Conservation (phyloP, 345 rosid species). For the Raphanus sativus region DNA sequence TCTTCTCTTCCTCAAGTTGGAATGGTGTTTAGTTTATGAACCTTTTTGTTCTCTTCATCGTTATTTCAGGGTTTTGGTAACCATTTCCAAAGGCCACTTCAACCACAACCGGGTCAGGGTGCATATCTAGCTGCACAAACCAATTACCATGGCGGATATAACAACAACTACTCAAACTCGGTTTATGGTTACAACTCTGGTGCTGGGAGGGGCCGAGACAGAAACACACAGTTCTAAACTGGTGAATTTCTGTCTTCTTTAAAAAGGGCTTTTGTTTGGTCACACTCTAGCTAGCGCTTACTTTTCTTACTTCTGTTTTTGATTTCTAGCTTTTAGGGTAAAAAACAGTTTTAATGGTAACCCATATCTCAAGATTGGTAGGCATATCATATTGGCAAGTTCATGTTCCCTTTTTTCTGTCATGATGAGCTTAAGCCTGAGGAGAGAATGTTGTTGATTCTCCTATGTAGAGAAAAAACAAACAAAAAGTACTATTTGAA, state of each 20-base stretch:
- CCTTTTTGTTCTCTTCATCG: not conserved
- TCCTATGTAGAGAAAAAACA: conserved; percentile 14
- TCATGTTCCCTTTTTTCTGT: conserved; percentile 6
- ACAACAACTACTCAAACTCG: conserved; percentile 18
- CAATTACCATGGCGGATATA: conserved; percentile 29
- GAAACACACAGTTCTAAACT: conserved; percentile 34
- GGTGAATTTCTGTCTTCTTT: not conserved
- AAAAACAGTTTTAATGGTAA: not conserved
- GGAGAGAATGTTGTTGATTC: conserved; percentile 26
- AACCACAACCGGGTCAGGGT: conserved; percentile 38
- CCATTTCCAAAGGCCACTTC: conserved; percentile 27
- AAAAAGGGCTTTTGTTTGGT: not conserved
- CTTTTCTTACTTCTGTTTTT: not conserved
- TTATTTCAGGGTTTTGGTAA: conserved; percentile 35
- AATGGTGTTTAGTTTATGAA: not conserved
- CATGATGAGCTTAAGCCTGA: conserved; percentile 22
- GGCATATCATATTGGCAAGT: conserved; percentile 26
- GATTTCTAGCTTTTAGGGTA: not conserved
- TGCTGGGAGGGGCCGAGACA: conserved; percentile 33
- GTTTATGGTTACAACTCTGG: conserved; percentile 28
- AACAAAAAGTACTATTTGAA: conserved; percentile 6
- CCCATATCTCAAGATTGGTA: not conserved
- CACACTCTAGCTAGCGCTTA: not conserved
- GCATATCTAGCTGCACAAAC: conserved; percentile 41
- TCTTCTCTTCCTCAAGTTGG: not conserved